phyloP scores from a whole-genome alignment of 306 rosid genomes.

The Calophaca sinica region DNA sequence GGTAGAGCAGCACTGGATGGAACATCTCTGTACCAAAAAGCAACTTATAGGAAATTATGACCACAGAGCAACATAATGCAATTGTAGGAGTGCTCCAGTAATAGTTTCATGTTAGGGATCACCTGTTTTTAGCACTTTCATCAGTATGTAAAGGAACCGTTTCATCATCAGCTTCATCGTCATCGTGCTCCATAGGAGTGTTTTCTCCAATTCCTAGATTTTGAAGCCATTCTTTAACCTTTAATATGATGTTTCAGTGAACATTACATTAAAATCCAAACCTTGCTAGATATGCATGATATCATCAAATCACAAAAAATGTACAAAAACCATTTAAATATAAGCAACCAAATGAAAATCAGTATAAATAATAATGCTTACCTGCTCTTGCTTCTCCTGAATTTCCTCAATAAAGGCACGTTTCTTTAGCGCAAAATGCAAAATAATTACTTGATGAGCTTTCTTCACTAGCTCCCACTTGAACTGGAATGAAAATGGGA shows the following conservation, averaged over 20 bases:
- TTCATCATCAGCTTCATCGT: conserved; percentile 89
- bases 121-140: conserved; percentile 85
- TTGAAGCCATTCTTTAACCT: conserved; percentile 99
- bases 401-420: conserved; percentile 92
- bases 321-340: conserved; percentile 29
- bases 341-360: conserved; percentile 27
- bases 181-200: conserved; percentile 71
- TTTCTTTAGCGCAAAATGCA: conserved; percentile 93
- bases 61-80: conserved; percentile 29
- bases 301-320: conserved; percentile 48
- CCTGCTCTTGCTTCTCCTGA: conserved; percentile 99
- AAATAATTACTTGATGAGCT: conserved; percentile 87
- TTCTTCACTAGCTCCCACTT: conserved; percentile 97
- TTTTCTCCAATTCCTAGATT: conserved; percentile 99
- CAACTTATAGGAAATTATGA: conserved; percentile 46
- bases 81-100: conserved; percentile 26
- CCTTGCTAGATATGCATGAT: conserved; percentile 51
- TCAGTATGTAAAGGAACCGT: conserved; percentile 66
- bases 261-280: conserved; percentile 76
- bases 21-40: conserved; percentile 83
- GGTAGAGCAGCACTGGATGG: conserved; percentile 98
- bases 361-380: conserved; percentile 38
- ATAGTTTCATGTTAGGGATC: conserved; percentile 27
- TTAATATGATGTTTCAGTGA: conserved; percentile 76
- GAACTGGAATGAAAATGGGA: conserved; percentile 67